These are phyloP conservation scores for Emergomyces pasteurianus DNA, from an alignment of 2,329 filamentous ascomycete genomes.

Conservation along the genomic window DNA sequence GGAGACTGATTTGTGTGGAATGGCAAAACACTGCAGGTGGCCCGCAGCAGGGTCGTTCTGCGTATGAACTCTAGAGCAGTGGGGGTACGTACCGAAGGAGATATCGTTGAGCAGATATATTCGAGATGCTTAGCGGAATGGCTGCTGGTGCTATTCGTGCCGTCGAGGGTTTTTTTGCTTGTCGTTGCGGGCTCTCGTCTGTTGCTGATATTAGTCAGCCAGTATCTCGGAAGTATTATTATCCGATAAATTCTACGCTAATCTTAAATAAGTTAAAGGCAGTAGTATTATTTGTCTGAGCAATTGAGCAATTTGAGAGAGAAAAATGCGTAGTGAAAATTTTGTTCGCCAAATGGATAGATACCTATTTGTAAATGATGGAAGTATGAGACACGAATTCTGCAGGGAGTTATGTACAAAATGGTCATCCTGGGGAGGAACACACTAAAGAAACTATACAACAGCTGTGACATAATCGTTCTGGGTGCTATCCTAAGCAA, in stretches of 20 bases:
- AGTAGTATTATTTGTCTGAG: no score
- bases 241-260: not conserved
- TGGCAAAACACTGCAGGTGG: not conserved
- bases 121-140: not conserved
- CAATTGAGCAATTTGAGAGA: no score
- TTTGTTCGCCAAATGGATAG: not conserved
- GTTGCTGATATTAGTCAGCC: not conserved
- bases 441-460: not conserved
- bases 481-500: no score
- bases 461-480: not conserved
- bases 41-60: not conserved
- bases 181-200: not conserved
- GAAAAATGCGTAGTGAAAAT: not conserved
- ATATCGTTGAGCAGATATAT: not conserved
- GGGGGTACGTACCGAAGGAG: not conserved
- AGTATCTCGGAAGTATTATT: not conserved
- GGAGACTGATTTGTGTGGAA: not conserved
- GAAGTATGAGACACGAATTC: not conserved
- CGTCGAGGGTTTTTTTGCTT: not conserved
- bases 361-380: not conserved
- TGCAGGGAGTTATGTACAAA: not conserved
- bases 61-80: not conserved
- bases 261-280: not conserved
- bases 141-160: conserved; percentile 1
- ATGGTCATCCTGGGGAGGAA: not conserved